These are phyloP conservation scores for Pichia membranifaciens DNA, from an alignment of 805 yeast species.

Conservation along the genomic window DNA sequence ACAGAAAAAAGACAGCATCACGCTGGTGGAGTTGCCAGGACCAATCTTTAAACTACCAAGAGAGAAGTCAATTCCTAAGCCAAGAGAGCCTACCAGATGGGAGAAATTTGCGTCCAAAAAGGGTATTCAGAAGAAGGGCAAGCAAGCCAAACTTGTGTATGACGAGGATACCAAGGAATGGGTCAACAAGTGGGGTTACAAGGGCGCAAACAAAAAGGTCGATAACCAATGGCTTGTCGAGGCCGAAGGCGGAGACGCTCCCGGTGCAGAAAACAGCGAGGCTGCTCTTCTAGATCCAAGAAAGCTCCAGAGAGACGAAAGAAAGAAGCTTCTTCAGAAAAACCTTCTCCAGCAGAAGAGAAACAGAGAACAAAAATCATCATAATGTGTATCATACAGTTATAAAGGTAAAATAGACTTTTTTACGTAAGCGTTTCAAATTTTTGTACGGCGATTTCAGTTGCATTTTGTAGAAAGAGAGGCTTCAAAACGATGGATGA, in stretches of 20 bases:
- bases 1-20: slow-evolving; percentile 72
- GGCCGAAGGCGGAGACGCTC: slow-evolving; percentile 50
- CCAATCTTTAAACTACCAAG: slow-evolving; percentile 81
- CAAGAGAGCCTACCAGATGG: slow-evolving; percentile 93
- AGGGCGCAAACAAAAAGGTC: slow-evolving; percentile 80
- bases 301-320: slow-evolving; percentile 69
- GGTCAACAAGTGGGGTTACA: slow-evolving; percentile 98
- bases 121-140: slow-evolving; percentile 88
- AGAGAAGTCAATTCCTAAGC: slow-evolving; percentile 92
- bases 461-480: too few relatives aligned
- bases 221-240: slow-evolving; percentile 96
- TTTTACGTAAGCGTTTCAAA: too few relatives aligned
- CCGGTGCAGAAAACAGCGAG: slow-evolving; percentile 43
- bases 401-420: too few relatives aligned
- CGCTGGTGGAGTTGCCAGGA: slow-evolving; percentile 79
- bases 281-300: slow-evolving; percentile 71
- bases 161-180: slow-evolving; percentile 90
- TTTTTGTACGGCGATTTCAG: too few relatives aligned
- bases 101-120: slow-evolving; percentile 92
- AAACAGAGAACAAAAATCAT: slow-evolving; percentile 34
- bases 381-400: background rate
- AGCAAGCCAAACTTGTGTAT: slow-evolving; percentile 80
- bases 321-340: slow-evolving; percentile 80
- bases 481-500: too few relatives aligned
- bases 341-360: slow-evolving; percentile 80